phyloP scores from a whole-genome alignment of 1,284 basidiomycete genomes.

The Stygiomarasmius scandens region DNA sequence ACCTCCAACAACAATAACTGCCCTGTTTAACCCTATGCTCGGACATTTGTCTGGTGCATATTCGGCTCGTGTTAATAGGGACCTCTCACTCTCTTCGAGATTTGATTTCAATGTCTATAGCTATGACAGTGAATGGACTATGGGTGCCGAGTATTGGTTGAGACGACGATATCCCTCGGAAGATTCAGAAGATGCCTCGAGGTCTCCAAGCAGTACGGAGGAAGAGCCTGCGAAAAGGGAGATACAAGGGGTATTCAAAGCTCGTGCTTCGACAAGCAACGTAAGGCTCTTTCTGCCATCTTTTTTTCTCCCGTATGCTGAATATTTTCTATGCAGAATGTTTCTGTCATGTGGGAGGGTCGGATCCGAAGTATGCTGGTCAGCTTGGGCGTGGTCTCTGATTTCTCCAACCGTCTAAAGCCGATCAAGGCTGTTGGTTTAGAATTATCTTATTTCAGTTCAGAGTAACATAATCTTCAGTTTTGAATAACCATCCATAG shows the following conservation, averaged over 20 bases:
- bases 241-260: constrained; percentile 86
- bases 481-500: too few relatives aligned
- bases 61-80: constrained; percentile 83
- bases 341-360: constrained; percentile 93
- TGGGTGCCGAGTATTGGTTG: constrained; percentile 96
- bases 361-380: constrained; percentile 89
- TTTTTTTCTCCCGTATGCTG: constrained; percentile 1
- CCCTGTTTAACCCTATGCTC: constrained; percentile 95
- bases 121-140: constrained; percentile 93
- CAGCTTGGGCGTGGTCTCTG: constrained; percentile 86
- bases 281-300: constrained; percentile 46
- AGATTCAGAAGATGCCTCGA: constrained; percentile 16
- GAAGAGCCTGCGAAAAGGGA: constrained; percentile 37
- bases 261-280: constrained; percentile 85
- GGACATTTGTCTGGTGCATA: constrained; percentile 93
- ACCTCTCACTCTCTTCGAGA: constrained; percentile 87
- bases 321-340: constrained; percentile 54
- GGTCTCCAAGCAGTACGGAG: constrained; percentile 15
- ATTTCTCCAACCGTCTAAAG: constrained; percentile 80
- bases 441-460: constrained; percentile 91
- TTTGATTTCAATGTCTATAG: constrained; percentile 98
- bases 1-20: constrained; percentile 92
- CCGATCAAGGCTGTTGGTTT: constrained; percentile 88
- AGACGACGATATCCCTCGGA: constrained; percentile 44
- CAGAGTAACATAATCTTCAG: constrained; percentile 47